A percentile compares a stretch with the other conserved stretches of the same genome.
These are phyloP conservation scores for Abrus pulchellus DNA, from an alignment of 306 rosid species.

Conservation along the genomic window DNA sequence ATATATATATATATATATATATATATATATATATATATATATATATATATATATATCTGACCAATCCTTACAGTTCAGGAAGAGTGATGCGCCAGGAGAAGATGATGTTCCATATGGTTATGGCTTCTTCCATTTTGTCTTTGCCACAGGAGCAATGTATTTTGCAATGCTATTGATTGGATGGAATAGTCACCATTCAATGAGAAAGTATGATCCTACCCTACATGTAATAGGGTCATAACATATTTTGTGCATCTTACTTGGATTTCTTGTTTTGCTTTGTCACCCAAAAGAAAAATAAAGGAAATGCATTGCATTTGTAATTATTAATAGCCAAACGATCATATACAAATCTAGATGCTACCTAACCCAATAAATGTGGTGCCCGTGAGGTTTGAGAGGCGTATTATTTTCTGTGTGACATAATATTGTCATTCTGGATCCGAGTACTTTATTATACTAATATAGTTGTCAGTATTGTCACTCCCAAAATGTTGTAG, in stretches of 20 bases:
- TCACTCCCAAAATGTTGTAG: background rate
- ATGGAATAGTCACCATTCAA: conserved; percentile 86
- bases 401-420: background rate
- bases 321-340: background rate
- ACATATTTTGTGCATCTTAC: conserved; percentile 16
- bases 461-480: conserved; percentile 3
- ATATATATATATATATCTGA: conserved; percentile 47
- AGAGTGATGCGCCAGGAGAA: conserved; percentile 63
- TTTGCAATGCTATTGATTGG: conserved; percentile 95
- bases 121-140: conserved; percentile 97
- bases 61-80: conserved; percentile 70
- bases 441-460: background rate
- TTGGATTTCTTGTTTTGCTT: conserved; percentile 1
- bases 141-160: conserved; percentile 98
- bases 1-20: no score
- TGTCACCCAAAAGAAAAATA: conserved; percentile 18
- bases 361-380: background rate
- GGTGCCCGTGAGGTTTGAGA: background rate
- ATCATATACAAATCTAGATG: conserved; percentile 5
- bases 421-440: background rate
- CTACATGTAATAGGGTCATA: background rate
- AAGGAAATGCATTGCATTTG: background rate
- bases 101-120: conserved; percentile 97
- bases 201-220: conserved; percentile 67
- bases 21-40: no score